Evolutionary conservation across 2,329 filamentous ascomycete genomes (phyloP).

Genomic region (Trichophyton rubrum): DNA sequence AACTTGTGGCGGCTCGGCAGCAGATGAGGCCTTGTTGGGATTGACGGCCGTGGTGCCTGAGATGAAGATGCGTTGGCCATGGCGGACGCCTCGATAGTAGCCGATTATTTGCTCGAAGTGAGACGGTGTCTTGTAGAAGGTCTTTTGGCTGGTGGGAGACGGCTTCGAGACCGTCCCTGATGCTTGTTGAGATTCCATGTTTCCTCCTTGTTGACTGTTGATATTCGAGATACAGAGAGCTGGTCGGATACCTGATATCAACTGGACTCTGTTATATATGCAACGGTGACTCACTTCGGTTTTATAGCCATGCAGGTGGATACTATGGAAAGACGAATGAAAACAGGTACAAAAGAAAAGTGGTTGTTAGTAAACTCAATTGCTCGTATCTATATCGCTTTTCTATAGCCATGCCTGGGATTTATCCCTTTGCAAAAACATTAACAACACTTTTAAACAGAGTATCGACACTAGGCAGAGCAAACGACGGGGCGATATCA

Average conservation of each 20-base stretch:
- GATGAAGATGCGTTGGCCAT: slow-evolving; percentile 26
- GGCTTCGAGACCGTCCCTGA: slow-evolving; percentile 9
- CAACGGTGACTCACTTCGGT: neutral
- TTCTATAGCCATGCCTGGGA: neutral
- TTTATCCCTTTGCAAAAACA: slow-evolving; percentile 15
- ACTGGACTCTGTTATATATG: neutral
- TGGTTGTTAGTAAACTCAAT: neutral
- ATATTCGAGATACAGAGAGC: neutral
- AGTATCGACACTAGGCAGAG: slow-evolving; percentile 25
- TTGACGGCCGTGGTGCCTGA: slow-evolving; percentile 30
- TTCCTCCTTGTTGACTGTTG: no score
- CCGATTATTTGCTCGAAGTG: slow-evolving; percentile 27
- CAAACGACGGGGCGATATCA: slow-evolving; percentile 27
- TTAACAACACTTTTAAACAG: slow-evolving; percentile 30
- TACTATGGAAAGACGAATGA: neutral
- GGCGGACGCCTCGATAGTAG: slow-evolving; percentile 29
- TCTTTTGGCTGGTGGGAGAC: slow-evolving; percentile 8
- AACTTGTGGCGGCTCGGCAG: slow-evolving; percentile 18
- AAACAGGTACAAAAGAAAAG: neutral
- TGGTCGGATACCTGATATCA: neutral
- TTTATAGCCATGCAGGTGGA: neutral
- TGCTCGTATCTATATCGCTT: slow-evolving; percentile 4
- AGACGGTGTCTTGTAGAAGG: slow-evolving; percentile 24
- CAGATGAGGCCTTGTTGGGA: slow-evolving; percentile 20
- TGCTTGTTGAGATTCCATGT: neutral